Percentiles rank a stretch among this genome's conserved stretches.
Evolutionary conservation across 2,329 filamentous ascomycete genomes (phyloP).

Genomic region (Fusarium nurragi): DNA sequence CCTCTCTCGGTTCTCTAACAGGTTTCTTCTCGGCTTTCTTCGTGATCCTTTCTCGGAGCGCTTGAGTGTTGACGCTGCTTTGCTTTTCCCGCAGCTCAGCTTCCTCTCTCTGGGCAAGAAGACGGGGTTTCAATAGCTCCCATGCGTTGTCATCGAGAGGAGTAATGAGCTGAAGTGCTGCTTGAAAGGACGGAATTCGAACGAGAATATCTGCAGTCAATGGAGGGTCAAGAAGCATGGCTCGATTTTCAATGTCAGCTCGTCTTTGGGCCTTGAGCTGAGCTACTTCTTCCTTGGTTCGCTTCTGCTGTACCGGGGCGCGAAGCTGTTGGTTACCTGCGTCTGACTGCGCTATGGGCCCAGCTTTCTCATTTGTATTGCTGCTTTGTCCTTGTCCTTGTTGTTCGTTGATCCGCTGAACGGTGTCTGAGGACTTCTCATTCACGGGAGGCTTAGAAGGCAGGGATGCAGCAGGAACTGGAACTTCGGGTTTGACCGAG

Average conservation of each 20-base stretch:
- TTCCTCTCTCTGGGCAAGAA: constrained; percentile 71
- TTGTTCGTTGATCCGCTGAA: neutral
- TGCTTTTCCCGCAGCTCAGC: constrained; percentile 68
- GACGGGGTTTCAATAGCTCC: constrained; percentile 72
- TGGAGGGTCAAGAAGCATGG: constrained; percentile 71
- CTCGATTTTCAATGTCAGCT: constrained; percentile 77
- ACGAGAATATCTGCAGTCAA: constrained; percentile 69
- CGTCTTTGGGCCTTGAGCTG: constrained; percentile 71
- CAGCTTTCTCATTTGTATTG: constrained; percentile 3
- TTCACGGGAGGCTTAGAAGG: neutral
- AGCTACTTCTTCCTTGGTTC: constrained; percentile 69
- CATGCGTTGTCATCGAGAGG: constrained; percentile 76
- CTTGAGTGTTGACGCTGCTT: constrained; percentile 44
- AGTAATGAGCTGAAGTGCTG: constrained; percentile 74
- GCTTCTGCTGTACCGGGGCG: constrained; percentile 51
- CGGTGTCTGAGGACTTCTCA: neutral
- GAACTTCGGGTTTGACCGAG: neutral
- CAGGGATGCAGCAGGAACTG: neutral
- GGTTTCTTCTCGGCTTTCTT: neutral
- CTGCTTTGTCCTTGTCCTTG: neutral
- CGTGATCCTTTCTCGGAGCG: constrained; percentile 48
- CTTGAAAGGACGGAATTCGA: constrained; percentile 78
- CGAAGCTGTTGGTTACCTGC: constrained; percentile 5
- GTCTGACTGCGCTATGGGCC: constrained; percentile 8
- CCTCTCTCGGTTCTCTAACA: constrained; percentile 55